phyloP scores from a whole-genome alignment of 2,329 filamentous ascomycete species.

The Ceratocystis albifundus region DNA sequence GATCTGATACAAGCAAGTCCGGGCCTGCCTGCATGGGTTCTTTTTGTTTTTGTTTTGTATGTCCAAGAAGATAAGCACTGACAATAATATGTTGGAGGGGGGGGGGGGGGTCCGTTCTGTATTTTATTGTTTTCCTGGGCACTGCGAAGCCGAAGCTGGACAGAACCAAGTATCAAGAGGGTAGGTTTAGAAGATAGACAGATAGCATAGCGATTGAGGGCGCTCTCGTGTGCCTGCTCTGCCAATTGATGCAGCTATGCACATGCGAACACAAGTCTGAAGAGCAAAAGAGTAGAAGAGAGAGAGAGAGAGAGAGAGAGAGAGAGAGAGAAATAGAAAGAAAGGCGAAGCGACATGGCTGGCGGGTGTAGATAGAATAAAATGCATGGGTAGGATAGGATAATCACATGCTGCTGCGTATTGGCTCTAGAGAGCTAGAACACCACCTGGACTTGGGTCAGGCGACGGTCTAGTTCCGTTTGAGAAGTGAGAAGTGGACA shows the following conservation, averaged over 20 bases:
- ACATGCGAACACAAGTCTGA: no score
- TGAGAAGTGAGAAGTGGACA: neutral
- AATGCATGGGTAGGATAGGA: neutral
- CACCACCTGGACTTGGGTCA: neutral
- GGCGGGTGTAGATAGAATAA: neutral
- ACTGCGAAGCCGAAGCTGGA: no score
- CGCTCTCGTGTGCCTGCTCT: no score
- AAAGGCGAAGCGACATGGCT: neutral
- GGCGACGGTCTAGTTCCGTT: neutral
- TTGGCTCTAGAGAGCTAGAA: neutral
- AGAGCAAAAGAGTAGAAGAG: no score
- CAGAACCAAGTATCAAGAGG: no score
- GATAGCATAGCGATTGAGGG: no score
- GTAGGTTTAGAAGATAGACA: no score
- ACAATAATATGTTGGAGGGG: neutral
- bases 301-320: no score
- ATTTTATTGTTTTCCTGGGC: no score
- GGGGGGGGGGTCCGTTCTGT: no score
- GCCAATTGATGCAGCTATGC: no score
- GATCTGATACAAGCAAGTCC: neutral
- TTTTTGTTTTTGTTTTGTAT: neutral
- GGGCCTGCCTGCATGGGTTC: neutral
- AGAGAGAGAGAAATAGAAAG: no score
- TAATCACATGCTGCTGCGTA: slow-evolving; percentile 5
- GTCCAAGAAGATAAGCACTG: neutral